A percentile compares a stretch with the other conserved stretches of the same genome.
Conservation (phyloP, 805 yeast genomes). For the Pichia cabralensis region DNA sequence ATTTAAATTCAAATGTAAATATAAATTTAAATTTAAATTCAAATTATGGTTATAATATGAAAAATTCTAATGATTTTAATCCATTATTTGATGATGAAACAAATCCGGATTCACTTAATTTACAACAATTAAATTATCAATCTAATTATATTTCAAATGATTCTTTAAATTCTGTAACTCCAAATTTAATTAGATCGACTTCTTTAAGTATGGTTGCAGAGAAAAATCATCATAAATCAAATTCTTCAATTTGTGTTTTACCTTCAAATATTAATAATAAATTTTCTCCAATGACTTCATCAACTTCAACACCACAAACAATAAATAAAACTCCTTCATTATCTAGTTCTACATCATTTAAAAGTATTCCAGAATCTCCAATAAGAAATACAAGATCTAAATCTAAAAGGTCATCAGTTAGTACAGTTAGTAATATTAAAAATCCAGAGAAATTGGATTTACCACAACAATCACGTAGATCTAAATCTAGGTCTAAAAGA, state of each 20-base stretch:
- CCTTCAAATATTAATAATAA: not conserved
- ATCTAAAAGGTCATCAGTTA: conserved; percentile 4
- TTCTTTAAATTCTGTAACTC: too few species aligned
- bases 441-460: conserved; percentile 23
- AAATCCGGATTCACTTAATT: not conserved
- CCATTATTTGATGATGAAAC: not conserved
- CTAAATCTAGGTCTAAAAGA: conserved; percentile 24
- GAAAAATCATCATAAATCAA: not conserved
- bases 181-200: not conserved
- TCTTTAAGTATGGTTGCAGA: conserved; percentile 7
- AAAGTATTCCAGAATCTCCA: too few species aligned
- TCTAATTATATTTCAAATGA: not conserved
- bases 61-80: not conserved
- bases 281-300: too few species aligned
- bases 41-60: too few species aligned
- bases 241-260: not conserved
- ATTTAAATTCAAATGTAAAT: not conserved
- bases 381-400: conserved; percentile 4
- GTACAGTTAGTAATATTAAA: conserved; percentile 11
- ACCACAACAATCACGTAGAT: conserved; percentile 26
- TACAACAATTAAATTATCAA: too few species aligned
- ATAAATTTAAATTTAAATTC: not conserved
- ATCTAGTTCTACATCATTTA: not conserved
- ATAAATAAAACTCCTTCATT: conserved; percentile 5
- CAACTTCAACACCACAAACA: too few species aligned